Evolutionary conservation across 2,329 filamentous ascomycete genomes (phyloP).

Genomic region (Microdochium paspali): DNA sequence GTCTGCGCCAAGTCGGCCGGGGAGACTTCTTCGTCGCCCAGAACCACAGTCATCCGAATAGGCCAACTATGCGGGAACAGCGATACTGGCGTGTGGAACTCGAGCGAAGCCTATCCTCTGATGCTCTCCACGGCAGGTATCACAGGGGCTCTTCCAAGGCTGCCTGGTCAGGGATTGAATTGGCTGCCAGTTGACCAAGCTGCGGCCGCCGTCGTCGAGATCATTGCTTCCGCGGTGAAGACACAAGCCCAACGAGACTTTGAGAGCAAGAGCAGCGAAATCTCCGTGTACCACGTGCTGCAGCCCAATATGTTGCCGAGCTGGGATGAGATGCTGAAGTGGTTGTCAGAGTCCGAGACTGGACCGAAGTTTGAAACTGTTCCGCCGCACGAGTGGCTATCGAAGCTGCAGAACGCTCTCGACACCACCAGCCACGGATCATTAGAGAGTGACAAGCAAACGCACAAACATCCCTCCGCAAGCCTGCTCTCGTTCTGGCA

Average conservation of each 20-base stretch:
- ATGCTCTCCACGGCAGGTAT: conserved; percentile 30
- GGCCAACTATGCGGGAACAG: conserved; percentile 34
- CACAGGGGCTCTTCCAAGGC: conserved; percentile 26
- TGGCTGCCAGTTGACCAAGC: conserved; percentile 39
- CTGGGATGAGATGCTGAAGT: conserved; percentile 36
- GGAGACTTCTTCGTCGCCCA: conserved; percentile 4
- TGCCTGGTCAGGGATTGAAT: conserved; percentile 24
- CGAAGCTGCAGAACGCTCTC: neutral
- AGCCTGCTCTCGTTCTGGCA: neutral
- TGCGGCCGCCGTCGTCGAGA: conserved; percentile 29
- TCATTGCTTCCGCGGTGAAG: conserved; percentile 13
- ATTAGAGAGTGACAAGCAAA: neutral
- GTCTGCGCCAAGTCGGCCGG: conserved; percentile 31
- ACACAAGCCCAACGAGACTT: conserved; percentile 15
- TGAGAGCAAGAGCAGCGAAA: conserved; percentile 6
- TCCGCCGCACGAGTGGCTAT: neutral
- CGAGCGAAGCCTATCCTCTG: conserved; percentile 36
- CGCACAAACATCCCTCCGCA: neutral
- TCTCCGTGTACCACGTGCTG: conserved; percentile 35
- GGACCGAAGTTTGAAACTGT: neutral
- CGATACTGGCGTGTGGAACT: conserved; percentile 33
- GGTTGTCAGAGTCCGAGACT: conserved; percentile 5
- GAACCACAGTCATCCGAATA: conserved; percentile 26
- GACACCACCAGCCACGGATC: neutral
- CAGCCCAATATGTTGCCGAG: conserved; percentile 31